Evolutionary conservation across 169 alveolate genomes (phyloP).

Genomic region (Eimeria zaria): DNA sequence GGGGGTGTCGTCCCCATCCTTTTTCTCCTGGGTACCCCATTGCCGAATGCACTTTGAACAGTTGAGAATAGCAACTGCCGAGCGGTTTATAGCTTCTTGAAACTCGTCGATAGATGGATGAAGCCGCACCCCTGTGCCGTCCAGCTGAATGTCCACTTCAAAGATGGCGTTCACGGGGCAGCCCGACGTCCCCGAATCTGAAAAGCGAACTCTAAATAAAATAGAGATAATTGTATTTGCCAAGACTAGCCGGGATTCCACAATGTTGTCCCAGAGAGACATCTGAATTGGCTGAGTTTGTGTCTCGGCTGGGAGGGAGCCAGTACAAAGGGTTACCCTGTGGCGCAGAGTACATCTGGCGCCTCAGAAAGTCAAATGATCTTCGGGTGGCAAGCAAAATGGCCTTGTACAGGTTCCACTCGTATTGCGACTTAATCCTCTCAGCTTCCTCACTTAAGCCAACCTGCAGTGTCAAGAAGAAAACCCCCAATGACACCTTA

Average conservation of each 20-base stretch:
- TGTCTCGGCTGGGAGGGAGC: background rate
- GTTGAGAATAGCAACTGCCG: slow-evolving; percentile 96
- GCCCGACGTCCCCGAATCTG: slow-evolving; percentile 90
- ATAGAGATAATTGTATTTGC: background rate
- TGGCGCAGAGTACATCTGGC: slow-evolving; percentile 60
- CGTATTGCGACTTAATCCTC: slow-evolving; percentile 96
- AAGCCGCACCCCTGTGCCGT: slow-evolving; percentile 93
- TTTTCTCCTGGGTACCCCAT: slow-evolving; percentile 89
- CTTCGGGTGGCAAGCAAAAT: slow-evolving; percentile 94
- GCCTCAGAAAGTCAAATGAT: slow-evolving; percentile 53
- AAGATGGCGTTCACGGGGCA: slow-evolving; percentile 91
- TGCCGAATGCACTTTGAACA: slow-evolving; percentile 95
- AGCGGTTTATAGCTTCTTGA: slow-evolving; percentile 95
- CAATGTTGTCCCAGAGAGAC: background rate
- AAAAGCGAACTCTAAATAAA: background rate
- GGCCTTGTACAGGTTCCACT: slow-evolving; percentile 97
- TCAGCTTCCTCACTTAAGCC: slow-evolving; percentile 93
- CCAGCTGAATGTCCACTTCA: slow-evolving; percentile 95
- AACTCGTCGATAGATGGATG: slow-evolving; percentile 96
- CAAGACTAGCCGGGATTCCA: background rate
- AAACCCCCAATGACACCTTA: background rate
- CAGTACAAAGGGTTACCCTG: slow-evolving; percentile 26
- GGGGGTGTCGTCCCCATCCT: background rate
- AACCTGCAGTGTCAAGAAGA: slow-evolving; percentile 74
- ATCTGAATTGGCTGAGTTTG: background rate